A percentile compares a stretch with the other conserved stretches of the same genome.
phyloP scores from a whole-genome alignment of 2,329 filamentous ascomycete species.

The Orbilia ellipsospora region DNA sequence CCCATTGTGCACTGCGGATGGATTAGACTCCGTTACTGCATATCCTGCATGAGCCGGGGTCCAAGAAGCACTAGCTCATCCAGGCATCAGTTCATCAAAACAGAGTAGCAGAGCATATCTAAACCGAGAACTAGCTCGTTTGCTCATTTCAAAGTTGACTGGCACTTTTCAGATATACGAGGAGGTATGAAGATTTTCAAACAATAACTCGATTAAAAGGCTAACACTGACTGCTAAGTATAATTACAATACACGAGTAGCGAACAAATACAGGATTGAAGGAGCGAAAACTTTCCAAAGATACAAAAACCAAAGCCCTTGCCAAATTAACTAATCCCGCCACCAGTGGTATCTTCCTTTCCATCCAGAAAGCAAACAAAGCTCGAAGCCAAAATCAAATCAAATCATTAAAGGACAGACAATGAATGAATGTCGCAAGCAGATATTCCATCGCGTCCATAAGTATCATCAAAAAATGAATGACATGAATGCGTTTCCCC shows the following conservation, averaged over 20 bases:
- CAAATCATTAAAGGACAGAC: conserved; percentile 4
- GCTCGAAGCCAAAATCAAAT: not conserved
- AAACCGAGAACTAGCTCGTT: not conserved
- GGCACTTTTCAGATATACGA: not conserved
- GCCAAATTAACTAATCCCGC: conserved; percentile 6
- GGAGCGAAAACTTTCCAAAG: no score
- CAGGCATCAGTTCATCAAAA: not conserved
- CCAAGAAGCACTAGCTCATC: not conserved
- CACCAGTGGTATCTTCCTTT: conserved; percentile 43
- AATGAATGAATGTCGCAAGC: conserved; percentile 12
- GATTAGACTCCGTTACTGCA: not conserved
- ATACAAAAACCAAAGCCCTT: no score
- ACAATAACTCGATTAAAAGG: no score
- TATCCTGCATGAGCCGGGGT: conserved; percentile 3
- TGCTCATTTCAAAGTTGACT: not conserved
- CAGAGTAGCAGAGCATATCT: no score
- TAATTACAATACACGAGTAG: not conserved
- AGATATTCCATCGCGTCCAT: conserved; percentile 40
- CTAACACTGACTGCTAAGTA: not conserved
- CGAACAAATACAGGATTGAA: not conserved
- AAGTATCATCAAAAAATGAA: conserved; percentile 57
- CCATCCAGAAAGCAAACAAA: conserved; percentile 11
- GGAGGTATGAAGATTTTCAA: not conserved
- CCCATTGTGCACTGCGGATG: not conserved
- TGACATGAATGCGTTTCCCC: conserved; percentile 62